phyloP scores from a whole-genome alignment of 2,329 filamentous ascomycete genomes.

The Talaromyces sp. region DNA sequence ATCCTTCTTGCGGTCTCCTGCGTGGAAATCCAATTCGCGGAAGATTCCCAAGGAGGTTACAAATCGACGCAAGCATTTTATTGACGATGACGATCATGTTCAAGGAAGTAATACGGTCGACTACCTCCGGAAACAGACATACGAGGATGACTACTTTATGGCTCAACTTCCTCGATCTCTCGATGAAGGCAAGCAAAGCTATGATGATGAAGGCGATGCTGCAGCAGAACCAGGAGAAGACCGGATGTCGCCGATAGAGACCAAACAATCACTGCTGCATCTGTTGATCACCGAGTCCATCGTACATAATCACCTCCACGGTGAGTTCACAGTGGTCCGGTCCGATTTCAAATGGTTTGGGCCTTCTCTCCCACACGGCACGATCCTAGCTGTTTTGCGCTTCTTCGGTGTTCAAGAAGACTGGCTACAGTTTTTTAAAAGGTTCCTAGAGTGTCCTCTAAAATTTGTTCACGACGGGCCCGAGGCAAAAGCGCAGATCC shows the following conservation, averaged over 20 bases:
- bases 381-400: slow-evolving; percentile 52
- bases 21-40: slow-evolving; percentile 36
- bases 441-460: slow-evolving; percentile 56
- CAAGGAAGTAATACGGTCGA: slow-evolving; percentile 18
- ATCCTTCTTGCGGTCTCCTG: slow-evolving; percentile 30
- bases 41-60: slow-evolving; percentile 32
- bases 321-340: slow-evolving; percentile 50
- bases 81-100: slow-evolving; percentile 18
- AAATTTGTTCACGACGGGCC: slow-evolving; percentile 53
- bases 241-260: slow-evolving; percentile 40
- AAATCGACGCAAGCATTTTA: slow-evolving; percentile 43
- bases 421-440: slow-evolving; percentile 57
- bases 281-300: slow-evolving; percentile 53
- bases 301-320: slow-evolving; percentile 44
- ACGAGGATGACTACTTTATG: slow-evolving; percentile 49
- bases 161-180: slow-evolving; percentile 47
- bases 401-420: slow-evolving; percentile 54
- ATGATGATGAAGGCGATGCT: slow-evolving; percentile 32
- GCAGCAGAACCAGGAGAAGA: slow-evolving; percentile 19
- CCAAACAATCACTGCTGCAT: slow-evolving; percentile 55
- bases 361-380: slow-evolving; percentile 55
- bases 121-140: slow-evolving; percentile 30
- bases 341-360: slow-evolving; percentile 58
- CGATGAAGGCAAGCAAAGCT: slow-evolving; percentile 31
- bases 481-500: slow-evolving; percentile 36